These are phyloP conservation scores for Aspergillus sp. DNA, from an alignment of 2,329 filamentous ascomycete genomes.

Conservation along the genomic window DNA sequence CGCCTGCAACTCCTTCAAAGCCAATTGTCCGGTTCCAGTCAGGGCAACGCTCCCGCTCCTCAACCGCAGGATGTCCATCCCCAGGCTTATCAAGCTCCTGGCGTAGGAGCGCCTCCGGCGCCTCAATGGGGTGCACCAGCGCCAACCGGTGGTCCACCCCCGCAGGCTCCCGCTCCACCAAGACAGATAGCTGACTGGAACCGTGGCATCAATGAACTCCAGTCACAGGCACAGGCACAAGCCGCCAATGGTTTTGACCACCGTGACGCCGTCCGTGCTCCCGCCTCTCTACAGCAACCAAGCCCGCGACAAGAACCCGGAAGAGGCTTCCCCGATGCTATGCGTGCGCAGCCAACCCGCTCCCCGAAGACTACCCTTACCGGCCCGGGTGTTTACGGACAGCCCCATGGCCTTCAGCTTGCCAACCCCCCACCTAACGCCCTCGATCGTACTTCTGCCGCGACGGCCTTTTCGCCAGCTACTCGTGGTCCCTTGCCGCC, in stretches of 20 bases:
- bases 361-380: constrained; percentile 62
- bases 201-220: constrained; percentile 75
- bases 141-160: constrained; percentile 45
- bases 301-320: constrained; percentile 75
- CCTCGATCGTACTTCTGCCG: constrained; percentile 40
- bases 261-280: constrained; percentile 70
- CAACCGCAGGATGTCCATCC: constrained; percentile 93
- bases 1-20: constrained; percentile 85
- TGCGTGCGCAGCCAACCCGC: constrained; percentile 57
- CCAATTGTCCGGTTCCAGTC: constrained; percentile 67
- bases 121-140: constrained; percentile 87
- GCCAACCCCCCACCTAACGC: constrained; percentile 48
- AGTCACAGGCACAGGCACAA: constrained; percentile 51
- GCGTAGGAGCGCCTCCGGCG: constrained; percentile 78
- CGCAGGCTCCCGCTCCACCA: constrained; percentile 65
- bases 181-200: constrained; percentile 63
- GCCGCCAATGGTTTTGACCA: constrained; percentile 77
- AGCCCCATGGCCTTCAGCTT: constrained; percentile 54
- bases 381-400: constrained; percentile 54
- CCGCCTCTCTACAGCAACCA: constrained; percentile 68
- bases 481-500: constrained; percentile 49
- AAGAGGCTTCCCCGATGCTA: constrained; percentile 68
- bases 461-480: constrained; percentile 32
- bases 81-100: constrained; percentile 83
- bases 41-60: constrained; percentile 68